These are phyloP conservation scores for Colletotrichum plurivorum DNA, from an alignment of 2,329 filamentous ascomycete species.

Conservation along the genomic window DNA sequence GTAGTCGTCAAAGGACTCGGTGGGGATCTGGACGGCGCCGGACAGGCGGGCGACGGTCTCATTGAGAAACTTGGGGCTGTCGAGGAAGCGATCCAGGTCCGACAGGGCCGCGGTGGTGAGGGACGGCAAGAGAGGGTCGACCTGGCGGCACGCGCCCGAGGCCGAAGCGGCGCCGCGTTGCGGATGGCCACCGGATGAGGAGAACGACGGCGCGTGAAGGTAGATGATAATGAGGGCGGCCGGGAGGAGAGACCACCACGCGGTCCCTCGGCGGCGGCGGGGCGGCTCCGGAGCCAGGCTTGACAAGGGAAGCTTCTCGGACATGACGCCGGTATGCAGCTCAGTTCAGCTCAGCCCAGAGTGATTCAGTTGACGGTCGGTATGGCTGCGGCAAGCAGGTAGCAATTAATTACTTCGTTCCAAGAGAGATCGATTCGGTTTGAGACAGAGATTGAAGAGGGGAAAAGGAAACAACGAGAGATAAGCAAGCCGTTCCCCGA, in stretches of 20 bases:
- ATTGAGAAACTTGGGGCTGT: constrained; percentile 50
- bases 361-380: background rate
- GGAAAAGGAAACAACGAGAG: background rate
- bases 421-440: background rate
- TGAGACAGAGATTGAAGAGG: background rate
- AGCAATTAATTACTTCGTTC: too few relatives aligned
- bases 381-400: too few relatives aligned
- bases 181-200: constrained; percentile 1
- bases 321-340: constrained; percentile 13
- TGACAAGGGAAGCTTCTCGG: constrained; percentile 34
- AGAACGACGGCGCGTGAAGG: constrained; percentile 32
- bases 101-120: constrained; percentile 45
- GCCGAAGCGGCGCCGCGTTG: constrained; percentile 4
- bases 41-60: constrained; percentile 54
- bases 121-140: constrained; percentile 50
- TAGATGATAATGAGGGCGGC: constrained; percentile 34
- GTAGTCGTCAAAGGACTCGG: constrained; percentile 69
- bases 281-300: constrained; percentile 24
- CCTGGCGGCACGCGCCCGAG: constrained; percentile 49
- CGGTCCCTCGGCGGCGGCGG: constrained; percentile 18
- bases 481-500: constrained; percentile 5
- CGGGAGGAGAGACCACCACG: constrained; percentile 39
- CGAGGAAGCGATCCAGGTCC: constrained; percentile 50
- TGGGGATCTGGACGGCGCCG: constrained; percentile 66
- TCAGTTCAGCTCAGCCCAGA: background rate